phyloP scores from a whole-genome alignment of 2,329 filamentous ascomycete species.

The Fusarium floridanum region DNA sequence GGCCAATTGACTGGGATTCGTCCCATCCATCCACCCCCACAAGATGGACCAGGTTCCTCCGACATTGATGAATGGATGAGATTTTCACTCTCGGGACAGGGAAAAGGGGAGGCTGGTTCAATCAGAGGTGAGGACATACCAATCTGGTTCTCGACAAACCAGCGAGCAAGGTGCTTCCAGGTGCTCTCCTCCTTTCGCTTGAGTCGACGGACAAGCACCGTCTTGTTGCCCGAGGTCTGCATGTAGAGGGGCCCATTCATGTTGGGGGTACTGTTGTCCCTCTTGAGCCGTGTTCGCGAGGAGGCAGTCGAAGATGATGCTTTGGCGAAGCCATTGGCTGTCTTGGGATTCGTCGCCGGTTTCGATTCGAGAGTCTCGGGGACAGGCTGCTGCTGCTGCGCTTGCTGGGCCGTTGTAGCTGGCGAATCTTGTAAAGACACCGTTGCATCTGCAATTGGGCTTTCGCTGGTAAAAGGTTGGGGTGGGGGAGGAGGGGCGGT shows the following conservation, averaged over 20 bases:
- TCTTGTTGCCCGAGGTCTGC: slow-evolving; percentile 65
- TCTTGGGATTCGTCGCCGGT: slow-evolving; percentile 3
- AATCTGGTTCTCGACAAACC: slow-evolving; percentile 84
- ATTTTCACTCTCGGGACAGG: background rate
- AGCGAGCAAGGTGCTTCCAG: slow-evolving; percentile 71
- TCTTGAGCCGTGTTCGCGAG: slow-evolving; percentile 48
- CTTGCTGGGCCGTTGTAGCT: slow-evolving; percentile 9
- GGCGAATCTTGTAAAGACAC: slow-evolving; percentile 22
- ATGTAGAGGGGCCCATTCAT: slow-evolving; percentile 71
- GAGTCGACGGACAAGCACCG: slow-evolving; percentile 67
- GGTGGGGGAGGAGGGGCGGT: slow-evolving; percentile 6
- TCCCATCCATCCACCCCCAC: slow-evolving; percentile 21
- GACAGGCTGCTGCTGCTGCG: slow-evolving; percentile 2
- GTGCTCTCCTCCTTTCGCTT: slow-evolving; percentile 74
- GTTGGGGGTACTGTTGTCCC: slow-evolving; percentile 53
- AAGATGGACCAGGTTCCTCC: background rate
- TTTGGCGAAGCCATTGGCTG: slow-evolving; percentile 30
- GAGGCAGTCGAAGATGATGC: slow-evolving; percentile 39
- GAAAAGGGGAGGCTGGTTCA: slow-evolving; percentile 19
- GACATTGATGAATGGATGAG: slow-evolving; percentile 2
- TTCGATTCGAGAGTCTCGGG: slow-evolving; percentile 7
- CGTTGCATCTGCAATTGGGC: slow-evolving; percentile 29
- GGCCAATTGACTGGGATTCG: slow-evolving; percentile 20
- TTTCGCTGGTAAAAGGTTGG: slow-evolving; percentile 16
- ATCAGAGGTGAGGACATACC: slow-evolving; percentile 65